These are phyloP conservation scores for Rhynchosporium secalis DNA, from an alignment of 2,329 filamentous ascomycete genomes.

Conservation along the genomic window DNA sequence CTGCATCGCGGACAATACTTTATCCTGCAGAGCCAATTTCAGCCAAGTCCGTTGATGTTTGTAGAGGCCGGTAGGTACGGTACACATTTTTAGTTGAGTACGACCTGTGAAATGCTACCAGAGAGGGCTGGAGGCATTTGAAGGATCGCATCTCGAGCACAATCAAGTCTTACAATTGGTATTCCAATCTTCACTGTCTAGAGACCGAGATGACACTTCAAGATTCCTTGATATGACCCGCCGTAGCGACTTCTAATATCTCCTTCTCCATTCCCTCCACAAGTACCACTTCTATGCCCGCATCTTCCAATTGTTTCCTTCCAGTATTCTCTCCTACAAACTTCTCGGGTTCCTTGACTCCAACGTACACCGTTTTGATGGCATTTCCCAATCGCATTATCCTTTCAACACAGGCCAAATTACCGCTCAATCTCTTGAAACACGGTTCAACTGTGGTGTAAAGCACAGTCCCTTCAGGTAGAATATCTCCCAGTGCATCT, in stretches of 20 bases:
- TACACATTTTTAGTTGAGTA: background rate
- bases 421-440: constrained; percentile 70
- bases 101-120: background rate
- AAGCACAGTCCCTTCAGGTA: constrained; percentile 59
- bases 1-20: background rate
- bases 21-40: background rate
- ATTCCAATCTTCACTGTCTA: background rate
- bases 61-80: background rate
- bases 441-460: constrained; percentile 96
- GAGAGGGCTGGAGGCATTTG: background rate
- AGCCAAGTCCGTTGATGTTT: background rate
- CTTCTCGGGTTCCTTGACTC: constrained; percentile 83
- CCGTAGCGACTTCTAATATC: constrained; percentile 79
- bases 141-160: background rate
- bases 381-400: constrained; percentile 58
- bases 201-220: background rate
- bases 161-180: background rate
- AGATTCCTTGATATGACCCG: constrained; percentile 61
- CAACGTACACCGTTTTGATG: constrained; percentile 80
- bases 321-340: constrained; percentile 86
- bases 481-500: constrained; percentile 51
- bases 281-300: constrained; percentile 72
- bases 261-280: constrained; percentile 75
- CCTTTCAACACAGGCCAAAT: constrained; percentile 74
- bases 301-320: constrained; percentile 65